phyloP scores from a whole-genome alignment of 1,284 basidiomycete genomes.

The Polyporus tsugae region DNA sequence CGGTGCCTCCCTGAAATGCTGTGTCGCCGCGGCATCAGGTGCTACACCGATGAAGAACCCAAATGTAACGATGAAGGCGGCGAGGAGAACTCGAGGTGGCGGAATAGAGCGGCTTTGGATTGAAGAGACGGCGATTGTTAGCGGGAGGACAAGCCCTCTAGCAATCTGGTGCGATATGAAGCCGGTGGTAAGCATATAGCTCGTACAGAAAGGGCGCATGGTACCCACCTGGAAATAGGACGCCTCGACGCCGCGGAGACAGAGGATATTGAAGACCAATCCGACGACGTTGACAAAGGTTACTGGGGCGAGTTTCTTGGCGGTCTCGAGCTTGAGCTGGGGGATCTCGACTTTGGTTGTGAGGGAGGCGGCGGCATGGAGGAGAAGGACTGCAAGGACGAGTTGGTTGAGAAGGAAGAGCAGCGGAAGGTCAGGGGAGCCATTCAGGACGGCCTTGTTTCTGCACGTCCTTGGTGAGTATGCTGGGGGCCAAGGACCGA shows the following conservation, averaged over 20 bases:
- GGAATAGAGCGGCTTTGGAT: conserved; percentile 57
- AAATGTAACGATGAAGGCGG: conserved; percentile 63
- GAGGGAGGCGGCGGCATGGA: conserved; percentile 59
- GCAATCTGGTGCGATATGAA: conserved; percentile 63
- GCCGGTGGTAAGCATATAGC: neutral
- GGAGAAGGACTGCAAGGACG: conserved; percentile 69
- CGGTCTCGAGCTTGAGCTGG: conserved; percentile 55
- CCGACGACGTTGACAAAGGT: conserved; percentile 74
- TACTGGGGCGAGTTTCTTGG: conserved; percentile 68
- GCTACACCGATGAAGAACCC: conserved; percentile 74
- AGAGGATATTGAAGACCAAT: conserved; percentile 80
- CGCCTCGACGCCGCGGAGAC: conserved; percentile 78
- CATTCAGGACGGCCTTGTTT: conserved; percentile 80
- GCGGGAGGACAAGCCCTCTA: conserved; percentile 76
- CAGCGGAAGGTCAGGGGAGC: conserved; percentile 71
- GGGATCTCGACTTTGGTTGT: conserved; percentile 64
- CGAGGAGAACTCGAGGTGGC: conserved; percentile 54
- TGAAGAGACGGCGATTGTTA: conserved; percentile 75
- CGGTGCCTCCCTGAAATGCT: conserved; percentile 48
- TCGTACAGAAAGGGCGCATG: conserved; percentile 1
- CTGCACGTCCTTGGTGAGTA: conserved; percentile 42
- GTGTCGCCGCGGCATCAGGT: conserved; percentile 46
- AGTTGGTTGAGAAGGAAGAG: conserved; percentile 77
- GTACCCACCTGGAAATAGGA: conserved; percentile 74
- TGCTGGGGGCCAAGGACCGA: neutral